Evolutionary conservation across 1,139 yeast species (phyloP), one percentile per base, ranked within the genome.

Genomic region (Diutina mesorugosa): DNA sequence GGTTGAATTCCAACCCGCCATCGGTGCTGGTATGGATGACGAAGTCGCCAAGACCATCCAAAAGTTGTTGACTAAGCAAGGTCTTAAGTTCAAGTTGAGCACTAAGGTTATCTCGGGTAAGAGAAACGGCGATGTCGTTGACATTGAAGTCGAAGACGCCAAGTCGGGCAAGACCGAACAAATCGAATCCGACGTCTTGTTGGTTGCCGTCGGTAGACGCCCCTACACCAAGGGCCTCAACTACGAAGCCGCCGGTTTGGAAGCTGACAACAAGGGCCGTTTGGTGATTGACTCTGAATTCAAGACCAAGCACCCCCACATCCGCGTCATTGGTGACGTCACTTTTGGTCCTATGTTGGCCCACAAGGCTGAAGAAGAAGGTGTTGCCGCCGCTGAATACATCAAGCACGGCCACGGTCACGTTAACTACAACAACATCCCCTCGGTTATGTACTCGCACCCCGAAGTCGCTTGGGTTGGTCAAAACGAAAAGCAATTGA

Each of bases 391-490:
- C 59, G 99, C 97, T 61, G 99, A 95, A 77, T 88, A 83, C 79
- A 84, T 95, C 72, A 89, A 90, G 79, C 74, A 74, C 64, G 99
- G 99, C 62, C 89, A 87, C 70, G 99, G 99, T 60, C 99, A 95
- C 70, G 98, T 95, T 64, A 95, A 95, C 84, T 95, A 95, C 75
- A 96, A 86, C 65, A 93, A 89, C 76, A 93, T 95, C 65, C 99
- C 99, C 63, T 84, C 97, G 51, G 99, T 95, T 64, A 91, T 93
- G 98, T 93, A 93, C 81, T 85, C 97, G 56, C 97, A 90, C 76
- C 99, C 99, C 62, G 99, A 93, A 78, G 96, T 93, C 63, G 98
- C 98, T 56, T 93, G 98, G 98, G 97, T 89, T 63, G 99, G 99
- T 66, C 89, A 87, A 74, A 87, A 84, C 66, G 99, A 95, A 78